Base-by-base conservation (phyloP, 176 grass and related monocot species). In the Carex scoparia region DNA sequence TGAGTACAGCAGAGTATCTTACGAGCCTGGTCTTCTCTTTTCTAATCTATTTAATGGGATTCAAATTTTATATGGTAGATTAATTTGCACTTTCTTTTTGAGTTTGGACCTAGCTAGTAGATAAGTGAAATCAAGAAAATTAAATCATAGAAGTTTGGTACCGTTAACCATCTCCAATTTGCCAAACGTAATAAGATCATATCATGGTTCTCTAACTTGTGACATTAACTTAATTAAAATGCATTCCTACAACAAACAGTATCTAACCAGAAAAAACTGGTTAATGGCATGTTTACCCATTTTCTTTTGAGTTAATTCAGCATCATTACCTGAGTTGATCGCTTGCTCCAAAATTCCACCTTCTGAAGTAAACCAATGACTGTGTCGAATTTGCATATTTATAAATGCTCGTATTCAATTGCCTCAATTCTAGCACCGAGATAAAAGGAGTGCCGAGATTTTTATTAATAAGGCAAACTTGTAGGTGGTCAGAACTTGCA, bases 361-460 rank as follows among this genome's bases (percentile, higher is more conserved):
- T 81, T 16, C 56, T n/a, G 12, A 54, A 60, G 59, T 46, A 6
- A 10, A 77, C 57, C 16, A 88, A 59, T 0, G 81, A 88, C 46
- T 87, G 88, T 32, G 68, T 88, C 57, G 76, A 53, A 82, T 87
- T 93, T 16, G 53, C 58, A n/a, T 11, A 40, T 77, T 68, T 32
- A 67, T 93, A 90, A 68, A 93, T 66, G 56, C 0, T 19, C 28
- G 4, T 23, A 68, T 13, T 7, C 13, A 93, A 27, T 65, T 38
- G 68, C 61, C 91, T 93, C 68, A 90, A 74, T 15, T 87, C 86
- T 35, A 93, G 40, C 3, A 49, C 74, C 53, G 91, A 93, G n/a
- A 93, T 93, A 63, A 90, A 90, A 12, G 91, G 88, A 78, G 81
- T 83, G 15, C 88, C 88, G 0, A 4, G 73, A 18, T 85, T 84